Evolutionary conservation across 2,329 filamentous ascomycete species (phyloP), one percentile per base, ranked within the genome.

Genomic region (Pyrenochaeta sp.): DNA sequence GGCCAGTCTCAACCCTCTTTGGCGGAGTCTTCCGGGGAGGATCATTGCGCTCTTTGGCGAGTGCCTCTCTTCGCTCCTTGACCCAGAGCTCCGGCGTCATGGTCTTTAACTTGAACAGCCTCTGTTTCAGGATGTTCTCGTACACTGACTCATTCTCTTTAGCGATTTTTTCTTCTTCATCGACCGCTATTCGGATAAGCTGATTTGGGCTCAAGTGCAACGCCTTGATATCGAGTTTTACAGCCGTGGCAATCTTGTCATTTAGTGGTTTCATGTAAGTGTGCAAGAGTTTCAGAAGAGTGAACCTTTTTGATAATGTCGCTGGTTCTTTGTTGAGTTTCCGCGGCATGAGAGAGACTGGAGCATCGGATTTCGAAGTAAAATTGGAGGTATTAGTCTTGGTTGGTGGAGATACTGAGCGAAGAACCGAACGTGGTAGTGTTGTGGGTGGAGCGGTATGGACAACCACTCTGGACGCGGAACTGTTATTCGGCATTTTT

Each of bases 41-140:
- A 30, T 58, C 48, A 22, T 53, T 48, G 22, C 44, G 58, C 39
- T 65, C 55, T 42, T 61, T 55, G 36, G 60, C 51, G 20, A 63
- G 21, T 27, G 61, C 51, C 26, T 69, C 65, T 19, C 63, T 61
- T 21, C 82, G 76, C 51, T 87, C 84, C 20, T 83, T 79, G 47
- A 82, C 81, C 90, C 92, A 97, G 32, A 89, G 81, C 3, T 80
- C 77, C 3, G 83, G 64, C 1, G 76, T 77, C 88, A 96, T 92
- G 50, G 87, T 87, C 63, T 87, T 90, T 64, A 91, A 85, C 29
- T 79, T 79, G 58, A 88, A 80, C 45, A 97, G 87, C 22, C 85
- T 85, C 54, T 90, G 88, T 65, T 92, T 95, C 68, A 97, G 84
- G 18, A 91, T 77, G 59, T 96, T 96, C 6, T 81, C 77, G 63